Base-by-base conservation (phyloP, 495 filamentous ascomycete species). In the Apiosordaria backusii region DNA sequence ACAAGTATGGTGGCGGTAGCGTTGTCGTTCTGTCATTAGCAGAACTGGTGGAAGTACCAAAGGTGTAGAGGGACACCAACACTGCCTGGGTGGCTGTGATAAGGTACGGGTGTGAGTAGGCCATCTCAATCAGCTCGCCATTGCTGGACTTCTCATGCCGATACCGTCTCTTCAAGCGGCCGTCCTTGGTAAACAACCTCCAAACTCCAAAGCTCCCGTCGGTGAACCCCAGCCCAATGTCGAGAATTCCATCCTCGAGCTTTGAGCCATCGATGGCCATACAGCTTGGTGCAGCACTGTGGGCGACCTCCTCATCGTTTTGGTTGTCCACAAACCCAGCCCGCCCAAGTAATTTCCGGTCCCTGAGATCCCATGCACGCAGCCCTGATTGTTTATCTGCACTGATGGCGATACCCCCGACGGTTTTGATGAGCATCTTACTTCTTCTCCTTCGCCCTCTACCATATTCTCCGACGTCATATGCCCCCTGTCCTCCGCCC, bases 131-230 rank as follows among this genome's bases (percentile, higher is more conserved):
- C n/a, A 97, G 84, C 61, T 84, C 82, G 23, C 87, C 89, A 70
- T 88, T 88, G 66, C 77, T 82, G 61, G 81, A 82, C 61, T 77
- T 79, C 62, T 80, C 69, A 69, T 90, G 85, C 59, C 78, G 79
- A 70, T 88, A 91, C 9, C 79, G 77, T 22, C 72, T 69, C 0
- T 68, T 52, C 45, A 94, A 79, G 4, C 54, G 66, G 23, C 67
- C 75, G 35, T 80, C 77, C 27, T 66, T 66, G 29, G 75, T 75
- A 54, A 84, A 70, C 58, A 96, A 76, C 55, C 76, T 76, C 82
- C 90, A 97, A 10, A 92, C 74, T 2, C 81, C 83, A 74, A 95
- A 94, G 29, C 82, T 79, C 0, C 94, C 94, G 74, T 92, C 86
- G 52, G 83, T 76, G 70, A 95, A 97, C 1, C 95, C 95, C 23